Conservation (phyloP, 192 early-diverging fungal genomes). For the Rhizophlyctis rosea region DNA sequence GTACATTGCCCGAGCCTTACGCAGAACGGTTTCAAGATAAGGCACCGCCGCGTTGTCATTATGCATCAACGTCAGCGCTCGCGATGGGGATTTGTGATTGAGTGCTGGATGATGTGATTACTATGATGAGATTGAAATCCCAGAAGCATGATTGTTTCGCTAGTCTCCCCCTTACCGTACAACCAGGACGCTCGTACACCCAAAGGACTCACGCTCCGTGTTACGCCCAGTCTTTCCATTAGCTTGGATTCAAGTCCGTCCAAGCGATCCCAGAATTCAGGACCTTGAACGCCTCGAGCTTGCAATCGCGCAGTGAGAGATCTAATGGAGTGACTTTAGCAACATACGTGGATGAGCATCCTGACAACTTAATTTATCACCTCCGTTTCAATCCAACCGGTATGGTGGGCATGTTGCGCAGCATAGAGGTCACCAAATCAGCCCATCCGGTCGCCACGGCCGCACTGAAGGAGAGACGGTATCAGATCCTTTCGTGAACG, state of each 20-base stretch:
- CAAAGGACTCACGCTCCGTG: conserved; percentile 1
- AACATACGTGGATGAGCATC: background rate
- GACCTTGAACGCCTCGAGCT: conserved; percentile 28
- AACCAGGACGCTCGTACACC: conserved; percentile 20
- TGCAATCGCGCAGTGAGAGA: conserved; percentile 29
- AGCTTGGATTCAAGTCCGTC: conserved; percentile 12
- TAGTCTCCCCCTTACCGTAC: conserved; percentile 19
- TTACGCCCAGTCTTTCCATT: conserved; percentile 11
- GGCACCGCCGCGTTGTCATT: conserved; percentile 23
- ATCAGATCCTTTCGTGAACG: no score
- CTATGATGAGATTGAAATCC: background rate
- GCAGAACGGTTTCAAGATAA: conserved; percentile 4
- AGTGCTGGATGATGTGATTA: conserved; percentile 11
- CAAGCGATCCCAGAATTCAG: conserved; percentile 25
- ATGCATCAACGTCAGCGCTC: conserved; percentile 25
- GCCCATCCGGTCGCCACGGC: conserved; percentile 23
- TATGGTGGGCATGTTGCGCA: conserved; percentile 25
- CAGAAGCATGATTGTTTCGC: no score
- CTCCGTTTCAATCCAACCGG: conserved; percentile 16
- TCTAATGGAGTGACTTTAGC: background rate
- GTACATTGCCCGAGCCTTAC: conserved; percentile 22
- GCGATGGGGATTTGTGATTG: conserved; percentile 23
- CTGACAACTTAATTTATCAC: no score
- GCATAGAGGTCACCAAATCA: conserved; percentile 20
- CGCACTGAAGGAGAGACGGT: no score